Evolutionary conservation across 2,329 filamentous ascomycete genomes (phyloP), one percentile per base, ranked within the genome.

Genomic region (Sclerotinia trifoliorum): DNA sequence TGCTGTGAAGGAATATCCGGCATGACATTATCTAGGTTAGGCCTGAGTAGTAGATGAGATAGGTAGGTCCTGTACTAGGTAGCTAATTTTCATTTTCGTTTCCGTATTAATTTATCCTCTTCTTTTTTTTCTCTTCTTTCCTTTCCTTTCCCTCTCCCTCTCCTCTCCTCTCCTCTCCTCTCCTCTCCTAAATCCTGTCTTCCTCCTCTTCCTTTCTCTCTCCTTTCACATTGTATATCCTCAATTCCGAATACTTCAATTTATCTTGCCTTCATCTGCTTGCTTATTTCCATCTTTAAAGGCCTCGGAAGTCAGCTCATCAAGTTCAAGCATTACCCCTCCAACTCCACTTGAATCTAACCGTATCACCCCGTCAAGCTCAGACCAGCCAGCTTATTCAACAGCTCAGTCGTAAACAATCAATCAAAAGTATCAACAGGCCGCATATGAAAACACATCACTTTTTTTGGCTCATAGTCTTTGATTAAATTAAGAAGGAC

Each of bases 221-320:
- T 56, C 17, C 15, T 67, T 48, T 15, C 39, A 15, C 48, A 44
- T 56, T 55, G 65, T 13, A 39, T 13, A 39, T 39, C 35, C 1
- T 42, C 39, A 42, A 42, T 42, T 57, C 54, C 51, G 52, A 39
- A 10, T 48, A 65, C 56, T 46, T 32, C 42, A 26, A 29, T 61
- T 39, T 48, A 62, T 66, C 51, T 24, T 48, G 46, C 21, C 19
- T n/a, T 19, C 55, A n/a, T 52, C 57, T 57, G 39, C 21, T 15
- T 7, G 52, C 51, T 32, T 44, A 35, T 35, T 35, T 35, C 32
- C 29, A 48, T 61, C 44, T 48, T 48, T 46, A 4, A 64, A 58
- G 0, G 11, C 35, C 35, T 42, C 39, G 13, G 39, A 42, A 71
- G 68, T 54, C 72, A 66, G n/a, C 72, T 70, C 66, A 73, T 70